These are phyloP conservation scores for Kwoniella bestiolae DNA, from an alignment of 768 basidiomycete species.

Conservation along the genomic window DNA sequence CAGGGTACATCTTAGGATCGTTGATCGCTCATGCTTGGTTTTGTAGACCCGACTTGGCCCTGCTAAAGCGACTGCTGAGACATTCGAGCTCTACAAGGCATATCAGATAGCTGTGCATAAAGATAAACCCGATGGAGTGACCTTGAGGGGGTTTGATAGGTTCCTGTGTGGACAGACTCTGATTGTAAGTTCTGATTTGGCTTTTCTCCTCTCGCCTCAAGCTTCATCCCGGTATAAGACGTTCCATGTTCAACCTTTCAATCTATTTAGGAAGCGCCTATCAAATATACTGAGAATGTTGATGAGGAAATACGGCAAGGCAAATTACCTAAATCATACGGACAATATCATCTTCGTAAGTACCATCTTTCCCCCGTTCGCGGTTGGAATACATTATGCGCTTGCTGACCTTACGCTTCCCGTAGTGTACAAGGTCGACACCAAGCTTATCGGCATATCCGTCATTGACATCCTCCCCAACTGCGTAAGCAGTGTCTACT, in stretches of 20 bases:
- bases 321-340: constrained; percentile 72
- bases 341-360: constrained; percentile 84
- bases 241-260: background rate
- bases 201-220: no score
- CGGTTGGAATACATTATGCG: background rate
- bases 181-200: constrained; percentile 60
- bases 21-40: background rate
- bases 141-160: constrained; percentile 64
- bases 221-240: no score
- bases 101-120: constrained; percentile 82
- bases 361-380: background rate
- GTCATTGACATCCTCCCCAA: constrained; percentile 87
- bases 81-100: constrained; percentile 72
- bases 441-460: constrained; percentile 77
- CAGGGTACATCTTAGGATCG: background rate
- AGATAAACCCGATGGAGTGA: constrained; percentile 63
- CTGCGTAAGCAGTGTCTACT: constrained; percentile 83
- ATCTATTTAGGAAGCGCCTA: constrained; percentile 64
- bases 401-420: background rate
- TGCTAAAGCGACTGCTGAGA: constrained; percentile 77
- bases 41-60: constrained; percentile 74
- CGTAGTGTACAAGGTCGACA: constrained; percentile 72
- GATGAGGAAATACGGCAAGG: constrained; percentile 3
- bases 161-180: constrained; percentile 84
- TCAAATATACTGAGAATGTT: constrained; percentile 62